Percentiles rank a stretch among this genome's conserved stretches.
Conservation (phyloP, 495 filamentous ascomycete species). For the Mycothermus thermophilus region DNA sequence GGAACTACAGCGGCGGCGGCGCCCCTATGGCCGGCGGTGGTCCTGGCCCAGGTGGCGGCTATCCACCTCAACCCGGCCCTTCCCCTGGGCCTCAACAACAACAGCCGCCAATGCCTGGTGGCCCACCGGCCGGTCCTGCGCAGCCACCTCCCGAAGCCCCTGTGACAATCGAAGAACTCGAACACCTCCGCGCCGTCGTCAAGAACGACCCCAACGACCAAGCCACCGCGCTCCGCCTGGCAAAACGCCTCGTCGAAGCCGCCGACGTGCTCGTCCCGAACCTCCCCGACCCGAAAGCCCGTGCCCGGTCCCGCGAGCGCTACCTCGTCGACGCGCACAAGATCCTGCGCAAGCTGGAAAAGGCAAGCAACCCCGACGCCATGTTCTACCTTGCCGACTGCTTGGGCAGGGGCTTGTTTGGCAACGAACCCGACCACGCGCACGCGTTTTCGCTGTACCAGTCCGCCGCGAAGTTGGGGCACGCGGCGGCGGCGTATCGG, state of each 20-base stretch:
- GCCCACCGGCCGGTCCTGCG: too few relatives aligned
- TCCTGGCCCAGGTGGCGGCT: not conserved
- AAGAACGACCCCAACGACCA: slow-evolving; percentile 59
- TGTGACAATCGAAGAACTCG: slow-evolving; percentile 66
- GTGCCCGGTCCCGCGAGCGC: slow-evolving; percentile 64
- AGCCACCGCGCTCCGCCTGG: slow-evolving; percentile 53
- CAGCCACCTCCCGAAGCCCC: slow-evolving; percentile 28
- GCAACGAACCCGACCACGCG: slow-evolving; percentile 61
- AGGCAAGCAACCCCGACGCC: slow-evolving; percentile 54
- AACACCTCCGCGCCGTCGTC: slow-evolving; percentile 51
- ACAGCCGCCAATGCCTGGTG: not conserved
- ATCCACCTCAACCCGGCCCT: too few relatives aligned
- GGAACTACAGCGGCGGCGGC: slow-evolving; percentile 51
- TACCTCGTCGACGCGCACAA: slow-evolving; percentile 80
- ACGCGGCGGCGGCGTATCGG: slow-evolving; percentile 77
- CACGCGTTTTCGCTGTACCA: slow-evolving; percentile 90
- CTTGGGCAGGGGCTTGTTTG: slow-evolving; percentile 55
- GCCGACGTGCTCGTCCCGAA: slow-evolving; percentile 57
- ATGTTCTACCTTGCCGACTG: slow-evolving; percentile 92
- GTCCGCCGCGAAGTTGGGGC: slow-evolving; percentile 77
- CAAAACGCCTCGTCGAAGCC: slow-evolving; percentile 79
- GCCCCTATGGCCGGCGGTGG: too few relatives aligned
- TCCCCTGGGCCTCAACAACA: not conserved
- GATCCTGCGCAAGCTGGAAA: slow-evolving; percentile 72
- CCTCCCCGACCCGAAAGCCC: slow-evolving; percentile 60